These are phyloP conservation scores for Pavlovales sp. DNA, from an alignment of 208 protist genomes.

Conservation along the genomic window DNA sequence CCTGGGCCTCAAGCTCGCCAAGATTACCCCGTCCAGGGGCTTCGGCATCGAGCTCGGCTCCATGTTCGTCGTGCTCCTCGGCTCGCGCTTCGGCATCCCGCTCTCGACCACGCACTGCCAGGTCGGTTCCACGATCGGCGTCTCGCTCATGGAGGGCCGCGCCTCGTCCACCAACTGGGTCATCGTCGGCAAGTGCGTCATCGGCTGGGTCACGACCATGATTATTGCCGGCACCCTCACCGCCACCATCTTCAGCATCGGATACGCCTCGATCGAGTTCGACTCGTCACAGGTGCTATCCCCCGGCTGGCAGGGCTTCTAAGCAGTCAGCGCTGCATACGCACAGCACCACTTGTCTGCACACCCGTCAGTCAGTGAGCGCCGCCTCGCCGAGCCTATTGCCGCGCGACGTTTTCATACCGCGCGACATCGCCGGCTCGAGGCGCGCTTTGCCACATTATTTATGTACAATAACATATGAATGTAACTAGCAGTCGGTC, in stretches of 20 bases:
- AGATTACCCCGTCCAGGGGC: neutral
- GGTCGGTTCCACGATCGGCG: conserved; percentile 24
- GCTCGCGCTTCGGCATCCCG: conserved; percentile 26
- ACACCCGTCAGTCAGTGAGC: no score
- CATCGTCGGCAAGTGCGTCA: neutral
- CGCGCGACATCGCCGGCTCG: no score
- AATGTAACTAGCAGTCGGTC: no score
- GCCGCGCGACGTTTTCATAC: no score
- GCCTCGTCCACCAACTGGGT: neutral
- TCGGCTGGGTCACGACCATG: conserved; percentile 1
- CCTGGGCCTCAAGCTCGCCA: neutral
- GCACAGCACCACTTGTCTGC: no score
- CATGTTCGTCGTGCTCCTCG: neutral
- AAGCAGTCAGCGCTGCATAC: no score
- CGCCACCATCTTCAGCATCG: neutral
- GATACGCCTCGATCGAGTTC: neutral
- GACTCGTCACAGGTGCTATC: neutral
- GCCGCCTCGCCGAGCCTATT: no score
- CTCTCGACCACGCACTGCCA: conserved; percentile 35
- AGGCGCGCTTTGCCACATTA: no score
- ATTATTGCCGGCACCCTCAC: neutral
- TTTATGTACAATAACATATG: no score
- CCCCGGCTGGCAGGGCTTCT: no score
- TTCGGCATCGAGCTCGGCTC: conserved; percentile 1
- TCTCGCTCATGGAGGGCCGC: neutral